A percentile compares a stretch with the other conserved stretches of the same genome.
phyloP scores from a whole-genome alignment of 371 early-diverging fungal genomes.

The Mucor velutinosus region DNA sequence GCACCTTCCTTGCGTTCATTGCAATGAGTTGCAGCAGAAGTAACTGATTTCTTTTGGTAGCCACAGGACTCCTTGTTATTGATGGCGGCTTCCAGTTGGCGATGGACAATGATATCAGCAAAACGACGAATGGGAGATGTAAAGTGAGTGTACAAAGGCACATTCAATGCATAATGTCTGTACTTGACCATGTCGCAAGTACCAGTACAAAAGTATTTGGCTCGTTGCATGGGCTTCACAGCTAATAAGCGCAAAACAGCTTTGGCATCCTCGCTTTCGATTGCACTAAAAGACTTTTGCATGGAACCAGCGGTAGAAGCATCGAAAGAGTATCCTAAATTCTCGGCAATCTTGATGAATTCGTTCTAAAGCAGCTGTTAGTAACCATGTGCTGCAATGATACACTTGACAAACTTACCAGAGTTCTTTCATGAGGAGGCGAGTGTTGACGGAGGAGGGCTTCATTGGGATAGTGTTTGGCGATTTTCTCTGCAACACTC shows the following conservation, averaged over 20 bases:
- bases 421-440: slow-evolving; percentile 69
- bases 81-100: slow-evolving; percentile 71
- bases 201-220: slow-evolving; percentile 94
- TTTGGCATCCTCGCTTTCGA: slow-evolving; percentile 53
- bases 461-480: slow-evolving; percentile 81
- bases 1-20: slow-evolving; percentile 80
- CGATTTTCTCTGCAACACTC: slow-evolving; percentile 93
- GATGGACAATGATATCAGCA: slow-evolving; percentile 98
- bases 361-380: slow-evolving; percentile 33
- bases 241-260: slow-evolving; percentile 68
- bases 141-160: slow-evolving; percentile 94
- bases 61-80: slow-evolving; percentile 33
- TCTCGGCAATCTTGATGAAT: slow-evolving; percentile 56
- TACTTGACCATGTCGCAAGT: slow-evolving; percentile 64
- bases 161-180: slow-evolving; percentile 88
- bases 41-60: slow-evolving; percentile 48
- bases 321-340: slow-evolving; percentile 47
- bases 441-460: slow-evolving; percentile 91
- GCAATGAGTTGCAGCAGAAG: slow-evolving; percentile 71
- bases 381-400: background rate
- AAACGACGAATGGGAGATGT: slow-evolving; percentile 99
- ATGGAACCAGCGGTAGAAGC: slow-evolving; percentile 56
- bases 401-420: slow-evolving; percentile 39
- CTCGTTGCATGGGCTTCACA: slow-evolving; percentile 91
- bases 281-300: slow-evolving; percentile 71